phyloP scores from a whole-genome alignment of 495 filamentous ascomycete genomes.

The Chaetomium tenue region DNA sequence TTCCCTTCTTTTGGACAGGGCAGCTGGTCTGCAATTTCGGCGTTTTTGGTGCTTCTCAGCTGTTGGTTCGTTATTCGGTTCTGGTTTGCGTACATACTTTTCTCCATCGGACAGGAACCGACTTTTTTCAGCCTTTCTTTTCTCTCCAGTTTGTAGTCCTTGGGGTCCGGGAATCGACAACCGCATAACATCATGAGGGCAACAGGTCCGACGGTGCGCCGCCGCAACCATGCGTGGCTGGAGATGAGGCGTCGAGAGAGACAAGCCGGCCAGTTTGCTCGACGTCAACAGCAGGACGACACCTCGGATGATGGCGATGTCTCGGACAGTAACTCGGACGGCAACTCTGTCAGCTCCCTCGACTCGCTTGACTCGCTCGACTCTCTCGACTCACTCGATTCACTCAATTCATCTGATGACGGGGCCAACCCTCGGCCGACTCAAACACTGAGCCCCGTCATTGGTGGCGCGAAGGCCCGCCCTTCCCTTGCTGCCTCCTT shows the following conservation, averaged over 20 bases:
- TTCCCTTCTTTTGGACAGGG: conserved; percentile 13
- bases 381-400: not conserved
- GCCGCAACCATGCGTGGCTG: conserved; percentile 26
- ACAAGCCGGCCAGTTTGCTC: conserved; percentile 9
- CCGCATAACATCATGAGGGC: conserved; percentile 19
- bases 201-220: conserved; percentile 22
- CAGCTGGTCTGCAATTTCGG: conserved; percentile 26
- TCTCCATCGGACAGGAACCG: conserved; percentile 21
- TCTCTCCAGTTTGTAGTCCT: not conserved
- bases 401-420: conserved; percentile 7
- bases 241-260: conserved; percentile 22
- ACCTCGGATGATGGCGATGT: conserved; percentile 9
- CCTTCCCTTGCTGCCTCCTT: not conserved
- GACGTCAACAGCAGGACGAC: conserved; percentile 15
- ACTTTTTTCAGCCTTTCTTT: not conserved
- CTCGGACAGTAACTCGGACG: not conserved
- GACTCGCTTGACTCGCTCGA: not conserved
- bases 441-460: not conserved
- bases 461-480: not conserved
- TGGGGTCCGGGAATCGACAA: not conserved
- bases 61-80: conserved; percentile 1
- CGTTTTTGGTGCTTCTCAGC: conserved; percentile 10
- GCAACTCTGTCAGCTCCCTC: not conserved
- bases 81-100: conserved; percentile 9
- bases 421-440: not conserved